Conservation (phyloP, 2,329 filamentous ascomycete genomes). For the Cadophora luteo-olivacea region DNA sequence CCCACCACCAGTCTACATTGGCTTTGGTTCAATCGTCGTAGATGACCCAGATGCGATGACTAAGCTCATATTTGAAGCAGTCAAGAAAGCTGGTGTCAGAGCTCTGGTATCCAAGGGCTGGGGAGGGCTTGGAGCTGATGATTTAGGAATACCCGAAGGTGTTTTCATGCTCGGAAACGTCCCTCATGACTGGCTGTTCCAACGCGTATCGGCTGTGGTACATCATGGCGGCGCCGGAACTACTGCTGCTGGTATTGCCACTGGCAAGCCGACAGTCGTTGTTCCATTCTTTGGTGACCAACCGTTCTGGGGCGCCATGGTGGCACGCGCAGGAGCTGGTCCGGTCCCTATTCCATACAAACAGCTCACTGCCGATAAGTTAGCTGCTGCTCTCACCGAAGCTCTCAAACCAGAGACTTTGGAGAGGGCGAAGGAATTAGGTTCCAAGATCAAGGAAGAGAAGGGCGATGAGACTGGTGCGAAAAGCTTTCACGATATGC, state of each 20-base stretch:
- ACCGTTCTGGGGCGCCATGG: conserved; percentile 83
- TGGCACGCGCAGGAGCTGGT: conserved; percentile 74
- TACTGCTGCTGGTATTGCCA: conserved; percentile 83
- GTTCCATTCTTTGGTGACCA: conserved; percentile 90
- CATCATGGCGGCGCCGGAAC: conserved; percentile 91
- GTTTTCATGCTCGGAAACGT: conserved; percentile 86
- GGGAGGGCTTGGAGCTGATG: conserved; percentile 81
- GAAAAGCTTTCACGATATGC: conserved; percentile 73
- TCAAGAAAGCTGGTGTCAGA: conserved; percentile 70
- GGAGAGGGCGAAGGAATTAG: conserved; percentile 56
- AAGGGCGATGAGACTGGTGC: conserved; percentile 67
- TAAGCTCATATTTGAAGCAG: conserved; percentile 73
- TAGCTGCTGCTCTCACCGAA: conserved; percentile 68
- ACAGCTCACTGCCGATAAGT: conserved; percentile 67
- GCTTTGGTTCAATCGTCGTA: conserved; percentile 83
- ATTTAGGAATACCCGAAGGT: conserved; percentile 71
- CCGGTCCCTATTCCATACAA: conserved; percentile 74
- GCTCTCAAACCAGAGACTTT: conserved; percentile 66
- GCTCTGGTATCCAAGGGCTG: conserved; percentile 87
- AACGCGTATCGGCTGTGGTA: conserved; percentile 80
- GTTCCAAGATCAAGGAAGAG: conserved; percentile 70
- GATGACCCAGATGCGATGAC: conserved; percentile 78
- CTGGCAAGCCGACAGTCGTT: conserved; percentile 80
- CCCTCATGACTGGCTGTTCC: conserved; percentile 89
- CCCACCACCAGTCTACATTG: conserved; percentile 79